phyloP scores from a whole-genome alignment of 2,329 filamentous ascomycete genomes.

The Diaporthe humulicola region DNA sequence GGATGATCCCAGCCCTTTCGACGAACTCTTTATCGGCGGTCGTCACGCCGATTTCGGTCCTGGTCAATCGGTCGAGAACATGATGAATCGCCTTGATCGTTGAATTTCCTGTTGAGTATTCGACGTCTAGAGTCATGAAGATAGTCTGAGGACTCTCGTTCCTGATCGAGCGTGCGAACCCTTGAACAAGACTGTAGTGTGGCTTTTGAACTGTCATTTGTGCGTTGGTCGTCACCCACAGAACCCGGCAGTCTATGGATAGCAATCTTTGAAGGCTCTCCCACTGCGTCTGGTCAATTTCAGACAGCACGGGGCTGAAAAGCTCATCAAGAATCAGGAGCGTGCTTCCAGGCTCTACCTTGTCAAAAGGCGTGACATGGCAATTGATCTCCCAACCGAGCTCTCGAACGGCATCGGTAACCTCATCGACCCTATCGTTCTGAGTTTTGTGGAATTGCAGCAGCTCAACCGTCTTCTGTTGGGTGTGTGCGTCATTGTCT shows the following conservation, averaged over 20 bases:
- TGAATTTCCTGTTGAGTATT: constrained; percentile 1
- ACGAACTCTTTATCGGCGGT: constrained; percentile 13
- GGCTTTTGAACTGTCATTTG: constrained; percentile 14
- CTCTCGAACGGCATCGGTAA: constrained; percentile 2
- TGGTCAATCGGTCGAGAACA: constrained; percentile 13
- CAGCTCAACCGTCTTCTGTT: constrained; percentile 10
- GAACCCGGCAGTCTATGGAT: constrained; percentile 12
- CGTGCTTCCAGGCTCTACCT: constrained; percentile 12
- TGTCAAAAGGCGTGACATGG: constrained; percentile 12
- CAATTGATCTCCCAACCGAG: constrained; percentile 8
- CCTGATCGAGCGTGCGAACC: constrained; percentile 14
- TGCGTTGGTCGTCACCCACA: constrained; percentile 15
- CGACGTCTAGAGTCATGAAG: constrained; percentile 16
- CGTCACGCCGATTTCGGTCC: background rate
- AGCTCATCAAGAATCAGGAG: constrained; percentile 20
- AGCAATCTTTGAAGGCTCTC: constrained; percentile 12
- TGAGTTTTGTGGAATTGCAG: constrained; percentile 3
- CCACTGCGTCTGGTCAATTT: constrained; percentile 12
- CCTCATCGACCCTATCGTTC: constrained; percentile 8
- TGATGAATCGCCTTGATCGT: constrained; percentile 5
- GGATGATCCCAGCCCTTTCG: constrained; percentile 12
- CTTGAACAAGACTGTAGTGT: constrained; percentile 9
- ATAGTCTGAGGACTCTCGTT: constrained; percentile 18
- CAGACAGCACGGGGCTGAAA: constrained; percentile 9
- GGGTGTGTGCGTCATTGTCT: constrained; percentile 7